Conservation (phyloP, 768 basidiomycete species). For the Auricularia sp. region DNA sequence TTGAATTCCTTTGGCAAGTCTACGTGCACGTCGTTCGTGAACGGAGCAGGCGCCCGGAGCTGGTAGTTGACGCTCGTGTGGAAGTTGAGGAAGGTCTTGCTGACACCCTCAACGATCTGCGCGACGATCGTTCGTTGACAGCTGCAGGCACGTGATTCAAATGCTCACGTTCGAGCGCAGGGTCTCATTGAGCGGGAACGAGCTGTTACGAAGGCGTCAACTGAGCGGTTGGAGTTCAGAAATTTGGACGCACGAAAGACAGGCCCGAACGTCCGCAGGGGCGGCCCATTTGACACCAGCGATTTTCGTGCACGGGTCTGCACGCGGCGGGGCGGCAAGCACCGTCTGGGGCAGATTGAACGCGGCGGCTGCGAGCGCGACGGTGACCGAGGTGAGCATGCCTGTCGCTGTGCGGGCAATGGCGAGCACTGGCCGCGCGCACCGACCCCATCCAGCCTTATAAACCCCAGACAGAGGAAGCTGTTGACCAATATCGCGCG, state of each 20-base stretch:
- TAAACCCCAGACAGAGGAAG: neutral
- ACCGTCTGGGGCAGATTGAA: neutral
- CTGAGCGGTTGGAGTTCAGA: no score
- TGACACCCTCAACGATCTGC: constrained; percentile 48
- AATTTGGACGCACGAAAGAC: constrained; percentile 24
- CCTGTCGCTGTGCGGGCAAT: neutral
- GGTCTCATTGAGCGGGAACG: constrained; percentile 36
- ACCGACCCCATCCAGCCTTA: neutral
- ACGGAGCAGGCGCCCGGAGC: constrained; percentile 44
- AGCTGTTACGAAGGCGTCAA: constrained; percentile 10
- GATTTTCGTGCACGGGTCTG: constrained; percentile 43
- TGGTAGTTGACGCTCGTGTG: constrained; percentile 57
- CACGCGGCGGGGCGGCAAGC: neutral
- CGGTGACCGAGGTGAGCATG: neutral
- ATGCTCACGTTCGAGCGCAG: constrained; percentile 42
- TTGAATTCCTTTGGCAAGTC: constrained; percentile 42
- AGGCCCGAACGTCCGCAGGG: constrained; percentile 41
- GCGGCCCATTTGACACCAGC: constrained; percentile 47
- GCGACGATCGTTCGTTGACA: neutral
- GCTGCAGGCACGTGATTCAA: no score
- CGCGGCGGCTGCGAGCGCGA: neutral
- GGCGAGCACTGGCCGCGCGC: neutral
- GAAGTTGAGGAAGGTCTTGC: constrained; percentile 43
- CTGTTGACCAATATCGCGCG: no score
- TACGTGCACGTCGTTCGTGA: constrained; percentile 45